Evolutionary conservation across 2,329 filamentous ascomycete species (phyloP).

Genomic region (Cladophialophora psammophila): DNA sequence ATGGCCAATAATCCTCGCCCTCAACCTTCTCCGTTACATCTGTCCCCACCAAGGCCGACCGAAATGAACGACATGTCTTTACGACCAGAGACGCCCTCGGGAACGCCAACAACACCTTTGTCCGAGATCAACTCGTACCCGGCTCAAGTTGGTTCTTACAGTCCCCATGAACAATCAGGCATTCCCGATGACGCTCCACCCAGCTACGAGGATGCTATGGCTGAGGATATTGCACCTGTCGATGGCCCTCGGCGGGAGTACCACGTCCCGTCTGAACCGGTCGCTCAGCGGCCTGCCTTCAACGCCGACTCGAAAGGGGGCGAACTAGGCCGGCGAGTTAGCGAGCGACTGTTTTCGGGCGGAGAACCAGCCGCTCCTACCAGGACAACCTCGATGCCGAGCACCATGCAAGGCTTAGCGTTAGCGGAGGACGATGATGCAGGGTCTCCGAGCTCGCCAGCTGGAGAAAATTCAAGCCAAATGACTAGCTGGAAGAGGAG

Average conservation of each 20-base stretch:
- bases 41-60: slow-evolving; percentile 20
- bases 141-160: slow-evolving; percentile 23
- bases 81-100: slow-evolving; percentile 20
- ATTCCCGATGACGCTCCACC: slow-evolving; percentile 78
- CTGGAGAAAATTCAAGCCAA: neutral
- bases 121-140: slow-evolving; percentile 27
- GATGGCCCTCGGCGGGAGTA: slow-evolving; percentile 69
- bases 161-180: slow-evolving; percentile 17
- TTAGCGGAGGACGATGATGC: slow-evolving; percentile 22
- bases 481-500: slow-evolving; percentile 13
- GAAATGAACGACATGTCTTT: slow-evolving; percentile 10
- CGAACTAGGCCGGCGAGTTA: slow-evolving; percentile 36
- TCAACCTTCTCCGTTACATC: slow-evolving; percentile 36
- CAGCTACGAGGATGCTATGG: slow-evolving; percentile 93
- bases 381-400: slow-evolving; percentile 27
- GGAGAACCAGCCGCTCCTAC: slow-evolving; percentile 27
- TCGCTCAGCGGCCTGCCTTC: slow-evolving; percentile 31
- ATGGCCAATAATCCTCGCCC: slow-evolving; percentile 42
- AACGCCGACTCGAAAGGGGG: slow-evolving; percentile 36
- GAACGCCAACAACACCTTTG: slow-evolving; percentile 24
- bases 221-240: slow-evolving; percentile 76
- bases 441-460: slow-evolving; percentile 13
- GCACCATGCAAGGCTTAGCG: slow-evolving; percentile 11
- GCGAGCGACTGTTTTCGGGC: slow-evolving; percentile 38
- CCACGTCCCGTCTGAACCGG: slow-evolving; percentile 41